Conservation (phyloP, 2,329 filamentous ascomycete species). For the Aspergillus vadensis region DNA sequence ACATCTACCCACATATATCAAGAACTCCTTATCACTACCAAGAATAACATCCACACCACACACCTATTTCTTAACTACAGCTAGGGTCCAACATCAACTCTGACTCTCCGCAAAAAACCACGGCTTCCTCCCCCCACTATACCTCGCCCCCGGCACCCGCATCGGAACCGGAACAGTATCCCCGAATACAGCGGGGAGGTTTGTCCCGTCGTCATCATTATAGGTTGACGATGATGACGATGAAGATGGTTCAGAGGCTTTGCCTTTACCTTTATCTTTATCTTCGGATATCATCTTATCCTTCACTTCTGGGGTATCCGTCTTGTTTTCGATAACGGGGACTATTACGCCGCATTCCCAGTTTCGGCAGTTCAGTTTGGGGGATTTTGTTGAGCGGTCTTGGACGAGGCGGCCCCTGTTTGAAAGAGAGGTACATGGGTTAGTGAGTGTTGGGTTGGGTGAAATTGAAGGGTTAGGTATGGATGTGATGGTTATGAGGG, state of each 20-base stretch:
- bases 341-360: constrained; percentile 94
- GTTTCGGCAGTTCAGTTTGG: constrained; percentile 82
- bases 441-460: not conserved
- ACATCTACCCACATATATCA: too few species aligned
- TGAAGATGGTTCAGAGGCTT: not conserved
- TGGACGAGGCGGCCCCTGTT: constrained; percentile 74
- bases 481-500: not conserved
- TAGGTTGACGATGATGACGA: not conserved
- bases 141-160: constrained; percentile 37
- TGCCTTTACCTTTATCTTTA: constrained; percentile 30
- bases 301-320: constrained; percentile 7
- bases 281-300: not conserved
- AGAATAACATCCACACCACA: too few species aligned
- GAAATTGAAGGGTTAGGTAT: not conserved
- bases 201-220: constrained; percentile 7
- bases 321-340: constrained; percentile 49
- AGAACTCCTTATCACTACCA: too few species aligned
- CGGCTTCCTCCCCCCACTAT: constrained; percentile 22
- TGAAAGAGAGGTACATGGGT: not conserved
- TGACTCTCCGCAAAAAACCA: constrained; percentile 27
- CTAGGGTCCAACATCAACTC: not conserved
- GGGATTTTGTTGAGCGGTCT: constrained; percentile 65
- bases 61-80: too few species aligned
- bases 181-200: constrained; percentile 36
- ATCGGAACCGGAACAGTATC: constrained; percentile 49